Evolutionary conservation across 2,329 filamentous ascomycete genomes (phyloP).

Genomic region (Mariannaea elegans): DNA sequence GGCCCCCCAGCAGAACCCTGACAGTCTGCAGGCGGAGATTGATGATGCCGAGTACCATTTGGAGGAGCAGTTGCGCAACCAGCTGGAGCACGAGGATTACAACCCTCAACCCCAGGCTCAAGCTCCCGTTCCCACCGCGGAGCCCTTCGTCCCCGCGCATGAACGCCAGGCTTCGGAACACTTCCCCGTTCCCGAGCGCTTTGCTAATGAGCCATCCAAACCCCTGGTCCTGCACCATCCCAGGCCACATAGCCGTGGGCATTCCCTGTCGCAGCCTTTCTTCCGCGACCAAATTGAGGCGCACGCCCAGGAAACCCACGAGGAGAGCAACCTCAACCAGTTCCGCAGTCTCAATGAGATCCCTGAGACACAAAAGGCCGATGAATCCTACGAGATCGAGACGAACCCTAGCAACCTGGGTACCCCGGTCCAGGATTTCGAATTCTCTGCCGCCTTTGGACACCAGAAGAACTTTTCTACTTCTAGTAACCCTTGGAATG

Average conservation of each 20-base stretch:
- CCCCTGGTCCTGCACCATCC: slow-evolving; percentile 74
- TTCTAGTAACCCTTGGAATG: slow-evolving; percentile 71
- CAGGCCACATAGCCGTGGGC: slow-evolving; percentile 76
- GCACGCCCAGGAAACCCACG: slow-evolving; percentile 50
- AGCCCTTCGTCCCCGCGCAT: slow-evolving; percentile 46
- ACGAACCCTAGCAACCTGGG: slow-evolving; percentile 78
- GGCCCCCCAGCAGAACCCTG: slow-evolving; percentile 57
- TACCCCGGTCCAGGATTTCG: slow-evolving; percentile 65
- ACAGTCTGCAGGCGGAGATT: slow-evolving; percentile 86
- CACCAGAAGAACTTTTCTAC: slow-evolving; percentile 66
- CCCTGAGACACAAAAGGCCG: slow-evolving; percentile 51
- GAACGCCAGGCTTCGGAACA: slow-evolving; percentile 56
- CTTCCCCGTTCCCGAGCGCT: slow-evolving; percentile 59
- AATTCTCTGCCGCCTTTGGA: slow-evolving; percentile 55
- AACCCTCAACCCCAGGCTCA: slow-evolving; percentile 65
- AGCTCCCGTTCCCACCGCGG: slow-evolving; percentile 28
- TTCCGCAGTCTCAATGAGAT: slow-evolving; percentile 53
- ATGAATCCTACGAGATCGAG: slow-evolving; percentile 72
- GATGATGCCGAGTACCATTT: slow-evolving; percentile 87
- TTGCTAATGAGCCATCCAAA: slow-evolving; percentile 62
- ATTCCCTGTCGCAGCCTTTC: slow-evolving; percentile 75
- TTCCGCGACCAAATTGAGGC: slow-evolving; percentile 65
- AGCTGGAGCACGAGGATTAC: slow-evolving; percentile 81
- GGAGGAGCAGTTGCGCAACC: slow-evolving; percentile 80
- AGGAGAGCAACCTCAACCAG: slow-evolving; percentile 50